phyloP scores from a whole-genome alignment of 139 green algal genomes.

The Axilococcus clingmanii region DNA sequence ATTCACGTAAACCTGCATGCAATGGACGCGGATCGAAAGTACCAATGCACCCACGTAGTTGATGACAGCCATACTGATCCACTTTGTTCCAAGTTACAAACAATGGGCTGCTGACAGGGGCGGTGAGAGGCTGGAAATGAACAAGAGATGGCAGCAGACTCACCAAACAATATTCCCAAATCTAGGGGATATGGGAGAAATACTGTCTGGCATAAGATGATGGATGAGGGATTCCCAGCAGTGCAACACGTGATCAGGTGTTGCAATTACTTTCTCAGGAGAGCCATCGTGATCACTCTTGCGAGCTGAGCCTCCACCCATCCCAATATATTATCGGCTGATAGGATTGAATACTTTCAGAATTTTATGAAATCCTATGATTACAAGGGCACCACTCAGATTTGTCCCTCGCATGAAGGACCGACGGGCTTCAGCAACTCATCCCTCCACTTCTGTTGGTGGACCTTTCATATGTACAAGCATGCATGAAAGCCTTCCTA shows the following conservation, averaged over 20 bases:
- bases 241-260: not conserved
- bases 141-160: not conserved
- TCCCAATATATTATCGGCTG: no score
- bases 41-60: constrained; percentile 71
- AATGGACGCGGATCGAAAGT: constrained; percentile 56
- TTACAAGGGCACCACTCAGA: no score
- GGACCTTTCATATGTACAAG: no score
- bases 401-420: no score
- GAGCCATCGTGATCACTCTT: no score
- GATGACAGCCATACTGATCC: not conserved
- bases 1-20: constrained; percentile 52
- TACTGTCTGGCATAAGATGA: not conserved
- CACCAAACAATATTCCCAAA: not conserved
- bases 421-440: no score
- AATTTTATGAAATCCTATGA: no score
- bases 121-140: no score
- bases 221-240: not conserved
- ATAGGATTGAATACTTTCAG: no score
- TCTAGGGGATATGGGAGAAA: not conserved
- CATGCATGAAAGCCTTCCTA: no score
- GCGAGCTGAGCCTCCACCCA: no score
- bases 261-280: not conserved
- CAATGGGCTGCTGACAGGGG: constrained; percentile 56
- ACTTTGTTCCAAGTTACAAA: constrained; percentile 77
- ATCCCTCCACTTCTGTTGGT: no score